A percentile compares a stretch with the other conserved stretches of the same genome.
Conservation (phyloP, 148 eudicot species). For the Rhododendron simsii region DNA sequence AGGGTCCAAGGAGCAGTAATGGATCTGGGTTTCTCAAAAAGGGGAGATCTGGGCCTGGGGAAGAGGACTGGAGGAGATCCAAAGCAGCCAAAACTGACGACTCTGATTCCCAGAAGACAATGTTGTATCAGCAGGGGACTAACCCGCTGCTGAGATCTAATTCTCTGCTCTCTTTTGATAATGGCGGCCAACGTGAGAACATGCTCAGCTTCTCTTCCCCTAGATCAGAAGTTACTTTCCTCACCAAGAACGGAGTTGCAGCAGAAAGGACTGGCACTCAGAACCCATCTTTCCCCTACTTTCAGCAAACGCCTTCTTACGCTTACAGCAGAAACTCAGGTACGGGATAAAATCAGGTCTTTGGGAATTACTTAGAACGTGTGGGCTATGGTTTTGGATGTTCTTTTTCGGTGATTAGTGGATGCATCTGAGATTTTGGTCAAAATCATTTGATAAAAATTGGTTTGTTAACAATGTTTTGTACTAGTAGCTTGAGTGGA, state of each 20-base stretch:
- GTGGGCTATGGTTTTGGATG: neutral
- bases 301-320: slow-evolving; percentile 19
- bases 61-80: slow-evolving; percentile 23
- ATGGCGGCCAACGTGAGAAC: slow-evolving; percentile 29
- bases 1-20: slow-evolving; percentile 11
- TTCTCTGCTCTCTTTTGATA: slow-evolving; percentile 16
- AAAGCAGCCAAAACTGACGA: slow-evolving; percentile 36
- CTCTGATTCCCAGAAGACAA: slow-evolving; percentile 13
- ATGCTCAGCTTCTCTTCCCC: slow-evolving; percentile 69
- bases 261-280: slow-evolving; percentile 18
- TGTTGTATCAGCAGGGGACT: slow-evolving; percentile 12
- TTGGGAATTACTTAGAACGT: neutral
- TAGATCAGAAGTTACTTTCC: slow-evolving; percentile 30
- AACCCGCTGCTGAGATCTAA: slow-evolving; percentile 33
- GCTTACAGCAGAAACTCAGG: slow-evolving; percentile 35
- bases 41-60: slow-evolving; percentile 50
- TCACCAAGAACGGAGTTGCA: slow-evolving; percentile 19
- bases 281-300: slow-evolving; percentile 25
- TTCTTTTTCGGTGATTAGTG: neutral
- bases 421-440: neutral
- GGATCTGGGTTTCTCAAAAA: slow-evolving; percentile 53
- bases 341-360: neutral
- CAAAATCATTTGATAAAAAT: neutral
- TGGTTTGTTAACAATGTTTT: neutral
- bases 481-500: neutral